A percentile compares a stretch with the other conserved stretches of the same genome.
Conservation (phyloP, 768 basidiomycete genomes). For the Podaxis rugospora region DNA sequence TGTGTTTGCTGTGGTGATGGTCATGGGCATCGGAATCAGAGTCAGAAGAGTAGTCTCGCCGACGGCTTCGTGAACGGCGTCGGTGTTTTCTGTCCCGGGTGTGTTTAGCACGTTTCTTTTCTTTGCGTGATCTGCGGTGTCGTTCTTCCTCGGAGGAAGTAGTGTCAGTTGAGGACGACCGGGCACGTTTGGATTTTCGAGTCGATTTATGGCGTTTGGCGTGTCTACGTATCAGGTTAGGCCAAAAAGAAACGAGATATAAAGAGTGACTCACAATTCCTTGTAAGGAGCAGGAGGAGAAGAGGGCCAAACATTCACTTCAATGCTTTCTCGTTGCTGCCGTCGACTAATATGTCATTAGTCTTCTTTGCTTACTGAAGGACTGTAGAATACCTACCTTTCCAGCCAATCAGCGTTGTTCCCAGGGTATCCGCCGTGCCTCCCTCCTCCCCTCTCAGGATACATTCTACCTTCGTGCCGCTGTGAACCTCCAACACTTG, state of each 20-base stretch:
- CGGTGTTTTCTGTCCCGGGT: slow-evolving; percentile 34
- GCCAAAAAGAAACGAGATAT: neutral
- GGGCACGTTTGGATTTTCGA: slow-evolving; percentile 57
- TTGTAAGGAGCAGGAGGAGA: slow-evolving; percentile 52
- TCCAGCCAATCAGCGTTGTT: slow-evolving; percentile 58
- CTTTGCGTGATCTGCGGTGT: slow-evolving; percentile 53
- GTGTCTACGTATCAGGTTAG: slow-evolving; percentile 36
- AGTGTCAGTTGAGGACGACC: slow-evolving; percentile 46
- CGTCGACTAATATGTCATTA: neutral
- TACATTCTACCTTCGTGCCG: slow-evolving; percentile 49
- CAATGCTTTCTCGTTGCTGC: slow-evolving; percentile 53
- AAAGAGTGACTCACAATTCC: slow-evolving; percentile 53
- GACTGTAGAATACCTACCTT: slow-evolving; percentile 40
- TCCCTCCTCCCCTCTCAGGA: slow-evolving; percentile 34
- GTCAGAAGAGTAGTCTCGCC: slow-evolving; percentile 18
- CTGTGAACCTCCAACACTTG: slow-evolving; percentile 29
- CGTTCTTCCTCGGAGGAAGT: slow-evolving; percentile 57
- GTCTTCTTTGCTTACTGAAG: neutral
- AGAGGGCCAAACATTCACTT: slow-evolving; percentile 71
- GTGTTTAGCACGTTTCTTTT: slow-evolving; percentile 52
- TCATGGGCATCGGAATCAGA: slow-evolving; percentile 37
- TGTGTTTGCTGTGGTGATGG: slow-evolving; percentile 18
- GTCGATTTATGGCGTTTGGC: slow-evolving; percentile 41
- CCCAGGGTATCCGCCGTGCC: slow-evolving; percentile 15
- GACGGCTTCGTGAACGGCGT: slow-evolving; percentile 8